phyloP scores from a whole-genome alignment of 2,329 filamentous ascomycete genomes.

The Sclerotinia spermophila region DNA sequence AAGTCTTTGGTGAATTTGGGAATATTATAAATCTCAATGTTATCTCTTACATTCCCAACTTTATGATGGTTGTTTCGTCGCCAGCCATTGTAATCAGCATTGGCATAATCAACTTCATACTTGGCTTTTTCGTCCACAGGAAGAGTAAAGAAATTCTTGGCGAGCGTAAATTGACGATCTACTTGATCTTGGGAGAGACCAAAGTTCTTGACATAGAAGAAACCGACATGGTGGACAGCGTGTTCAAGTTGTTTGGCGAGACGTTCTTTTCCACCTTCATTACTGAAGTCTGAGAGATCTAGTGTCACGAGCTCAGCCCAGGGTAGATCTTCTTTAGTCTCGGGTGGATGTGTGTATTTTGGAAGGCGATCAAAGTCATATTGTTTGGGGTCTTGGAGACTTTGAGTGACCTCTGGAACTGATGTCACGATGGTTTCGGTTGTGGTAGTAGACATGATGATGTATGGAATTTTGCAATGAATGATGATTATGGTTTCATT shows the following conservation, averaged over 20 bases:
- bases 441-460: slow-evolving; percentile 27
- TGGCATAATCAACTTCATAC: slow-evolving; percentile 48
- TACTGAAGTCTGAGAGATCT: slow-evolving; percentile 47
- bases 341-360: slow-evolving; percentile 45
- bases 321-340: slow-evolving; percentile 43
- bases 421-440: slow-evolving; percentile 20
- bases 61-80: slow-evolving; percentile 43
- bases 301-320: slow-evolving; percentile 56
- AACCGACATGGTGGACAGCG: slow-evolving; percentile 49
- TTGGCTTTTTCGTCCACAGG: slow-evolving; percentile 57
- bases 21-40: slow-evolving; percentile 58
- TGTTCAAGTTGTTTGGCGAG: slow-evolving; percentile 51
- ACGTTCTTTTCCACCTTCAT: slow-evolving; percentile 48
- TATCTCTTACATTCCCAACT: slow-evolving; percentile 41
- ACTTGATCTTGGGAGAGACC: slow-evolving; percentile 58
- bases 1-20: slow-evolving; percentile 53
- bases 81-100: slow-evolving; percentile 56
- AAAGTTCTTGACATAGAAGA: slow-evolving; percentile 63
- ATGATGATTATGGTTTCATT: background rate
- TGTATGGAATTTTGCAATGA: background rate
- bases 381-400: slow-evolving; percentile 24
- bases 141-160: slow-evolving; percentile 54
- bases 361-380: slow-evolving; percentile 37
- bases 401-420: background rate
- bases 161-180: slow-evolving; percentile 58